These are phyloP conservation scores for Sporothrix luriei DNA, from an alignment of 2,329 filamentous ascomycete genomes.

Conservation along the genomic window DNA sequence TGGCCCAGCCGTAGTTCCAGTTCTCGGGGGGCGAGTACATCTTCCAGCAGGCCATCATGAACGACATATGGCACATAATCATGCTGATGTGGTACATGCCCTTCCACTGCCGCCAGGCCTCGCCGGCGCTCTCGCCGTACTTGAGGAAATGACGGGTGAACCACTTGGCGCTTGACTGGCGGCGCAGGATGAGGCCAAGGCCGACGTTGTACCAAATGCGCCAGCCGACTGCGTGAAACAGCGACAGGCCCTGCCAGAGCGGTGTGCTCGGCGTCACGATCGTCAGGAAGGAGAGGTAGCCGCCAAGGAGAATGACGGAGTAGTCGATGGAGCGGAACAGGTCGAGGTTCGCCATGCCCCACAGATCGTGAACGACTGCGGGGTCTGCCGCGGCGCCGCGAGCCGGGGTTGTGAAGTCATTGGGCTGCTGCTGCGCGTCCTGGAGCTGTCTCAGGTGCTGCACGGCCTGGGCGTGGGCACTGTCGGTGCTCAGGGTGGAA, in stretches of 20 bases:
- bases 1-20: slow-evolving; percentile 82
- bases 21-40: slow-evolving; percentile 86
- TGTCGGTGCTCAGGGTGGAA: slow-evolving; percentile 30
- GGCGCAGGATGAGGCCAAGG: slow-evolving; percentile 79
- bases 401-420: not conserved
- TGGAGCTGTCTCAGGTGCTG: slow-evolving; percentile 27
- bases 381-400: slow-evolving; percentile 49
- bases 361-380: slow-evolving; percentile 74
- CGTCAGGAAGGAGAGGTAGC: slow-evolving; percentile 74
- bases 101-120: slow-evolving; percentile 98
- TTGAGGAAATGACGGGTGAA: slow-evolving; percentile 99
- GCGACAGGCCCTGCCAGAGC: slow-evolving; percentile 75
- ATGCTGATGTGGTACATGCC: slow-evolving; percentile 91
- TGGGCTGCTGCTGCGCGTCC: slow-evolving; percentile 24
- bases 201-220: slow-evolving; percentile 90
- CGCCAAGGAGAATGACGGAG: slow-evolving; percentile 72
- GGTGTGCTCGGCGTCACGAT: slow-evolving; percentile 76
- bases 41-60: slow-evolving; percentile 92
- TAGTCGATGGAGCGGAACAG: slow-evolving; percentile 85
- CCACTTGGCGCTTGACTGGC: slow-evolving; percentile 85
- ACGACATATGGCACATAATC: slow-evolving; percentile 84
- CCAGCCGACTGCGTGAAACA: slow-evolving; percentile 78
- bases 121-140: slow-evolving; percentile 83
- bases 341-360: slow-evolving; percentile 83
- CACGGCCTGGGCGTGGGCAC: not conserved